phyloP scores from a whole-genome alignment of 441 rosid species.

The Gossypium laxum region DNA sequence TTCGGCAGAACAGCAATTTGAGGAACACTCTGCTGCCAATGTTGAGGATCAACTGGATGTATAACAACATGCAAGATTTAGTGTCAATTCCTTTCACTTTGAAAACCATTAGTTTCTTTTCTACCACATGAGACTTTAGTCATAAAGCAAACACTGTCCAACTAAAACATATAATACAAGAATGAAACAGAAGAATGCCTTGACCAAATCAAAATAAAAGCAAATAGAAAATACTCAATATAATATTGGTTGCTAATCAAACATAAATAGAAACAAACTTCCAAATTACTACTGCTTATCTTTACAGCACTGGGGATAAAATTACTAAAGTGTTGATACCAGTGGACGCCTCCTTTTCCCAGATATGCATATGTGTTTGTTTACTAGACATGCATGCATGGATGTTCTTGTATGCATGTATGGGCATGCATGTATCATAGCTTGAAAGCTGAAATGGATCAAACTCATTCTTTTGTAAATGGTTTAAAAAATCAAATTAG shows the following conservation, averaged over 20 bases:
- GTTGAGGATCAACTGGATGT: conserved; percentile 24
- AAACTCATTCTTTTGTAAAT: not conserved
- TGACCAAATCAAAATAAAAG: not conserved
- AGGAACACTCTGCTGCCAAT: conserved; percentile 32
- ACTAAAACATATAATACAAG: not conserved
- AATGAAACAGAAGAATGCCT: not conserved
- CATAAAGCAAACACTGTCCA: not conserved
- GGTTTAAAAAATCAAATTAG: not conserved
- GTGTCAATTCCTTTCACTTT: not conserved
- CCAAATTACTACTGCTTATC: not conserved
- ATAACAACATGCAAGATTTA: conserved; percentile 3
- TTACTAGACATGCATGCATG: not conserved
- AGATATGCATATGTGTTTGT: not conserved
- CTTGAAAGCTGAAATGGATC: not conserved
- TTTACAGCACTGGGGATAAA: not conserved
- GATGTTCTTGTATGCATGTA: not conserved
- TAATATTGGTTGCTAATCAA: not conserved
- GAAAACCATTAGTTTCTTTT: not conserved
- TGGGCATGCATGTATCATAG: not conserved
- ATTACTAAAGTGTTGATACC: not conserved
- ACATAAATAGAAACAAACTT: not conserved
- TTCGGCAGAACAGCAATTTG: conserved; percentile 19
- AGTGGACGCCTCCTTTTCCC: not conserved
- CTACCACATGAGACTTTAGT: not conserved
- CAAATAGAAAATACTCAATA: not conserved